These are phyloP conservation scores for Chrysoporthe deuterocubensis DNA, from an alignment of 2,329 filamentous ascomycete genomes.

Conservation along the genomic window DNA sequence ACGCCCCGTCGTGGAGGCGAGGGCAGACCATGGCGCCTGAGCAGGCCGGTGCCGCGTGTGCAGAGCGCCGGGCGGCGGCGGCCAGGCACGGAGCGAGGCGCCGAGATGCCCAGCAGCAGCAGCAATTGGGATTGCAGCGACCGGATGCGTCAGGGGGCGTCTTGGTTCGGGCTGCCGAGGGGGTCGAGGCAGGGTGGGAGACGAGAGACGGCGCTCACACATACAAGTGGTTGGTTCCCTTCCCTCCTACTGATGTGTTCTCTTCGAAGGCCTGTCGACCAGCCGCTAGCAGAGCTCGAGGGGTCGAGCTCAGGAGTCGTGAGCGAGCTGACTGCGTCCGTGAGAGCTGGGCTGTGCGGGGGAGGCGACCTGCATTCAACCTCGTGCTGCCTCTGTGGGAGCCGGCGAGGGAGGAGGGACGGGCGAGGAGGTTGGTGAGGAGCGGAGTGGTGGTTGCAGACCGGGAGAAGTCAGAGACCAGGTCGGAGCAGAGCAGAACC, in stretches of 20 bases:
- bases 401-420: constrained; percentile 9
- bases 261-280: background rate
- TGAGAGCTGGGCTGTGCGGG: constrained; percentile 11
- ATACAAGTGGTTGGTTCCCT: background rate
- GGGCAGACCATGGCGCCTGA: background rate
- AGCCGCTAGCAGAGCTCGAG: background rate
- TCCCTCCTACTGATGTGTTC: background rate
- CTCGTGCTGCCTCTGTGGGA: constrained; percentile 11
- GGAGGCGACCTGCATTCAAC: constrained; percentile 20
- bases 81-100: background rate
- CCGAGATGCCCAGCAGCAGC: background rate
- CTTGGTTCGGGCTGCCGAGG: background rate
- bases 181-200: background rate
- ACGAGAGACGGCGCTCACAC: constrained; percentile 1
- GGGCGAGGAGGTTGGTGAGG: constrained; percentile 17
- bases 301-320: background rate
- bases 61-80: background rate
- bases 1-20: background rate
- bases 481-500: background rate
- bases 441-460: constrained; percentile 16
- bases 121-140: constrained; percentile 1
- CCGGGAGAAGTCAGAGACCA: constrained; percentile 9
- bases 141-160: background rate
- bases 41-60: background rate
- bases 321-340: background rate